Evolutionary conservation across 768 basidiomycete species (phyloP).

Genomic region (Calocera viscosa): DNA sequence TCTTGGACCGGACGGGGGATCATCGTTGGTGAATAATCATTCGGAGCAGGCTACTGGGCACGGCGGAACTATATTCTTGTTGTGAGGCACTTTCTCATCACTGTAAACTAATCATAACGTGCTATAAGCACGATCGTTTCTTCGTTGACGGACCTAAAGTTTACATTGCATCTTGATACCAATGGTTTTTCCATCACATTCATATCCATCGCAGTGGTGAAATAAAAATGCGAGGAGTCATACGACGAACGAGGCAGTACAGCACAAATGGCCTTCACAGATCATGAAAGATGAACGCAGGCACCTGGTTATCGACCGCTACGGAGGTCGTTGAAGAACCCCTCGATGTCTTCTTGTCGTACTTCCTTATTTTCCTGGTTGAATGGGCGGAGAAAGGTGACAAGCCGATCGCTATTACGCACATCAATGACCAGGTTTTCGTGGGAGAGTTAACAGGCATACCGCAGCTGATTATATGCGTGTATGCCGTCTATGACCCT

Average conservation of each 20-base stretch:
- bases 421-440: conserved; percentile 4
- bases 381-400: conserved; percentile 62
- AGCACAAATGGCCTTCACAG: neutral
- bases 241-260: no score
- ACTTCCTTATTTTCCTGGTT: conserved; percentile 66
- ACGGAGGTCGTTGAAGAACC: conserved; percentile 37
- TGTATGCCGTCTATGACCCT: conserved; percentile 71
- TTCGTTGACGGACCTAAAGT: no score
- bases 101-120: no score
- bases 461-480: conserved; percentile 78
- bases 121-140: no score
- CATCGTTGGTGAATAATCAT: neutral
- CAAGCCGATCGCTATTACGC: conserved; percentile 48
- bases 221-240: no score
- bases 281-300: neutral
- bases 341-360: conserved; percentile 53
- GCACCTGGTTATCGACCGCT: neutral
- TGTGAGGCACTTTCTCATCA: no score
- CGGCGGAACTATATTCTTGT: no score
- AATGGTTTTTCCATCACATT: no score
- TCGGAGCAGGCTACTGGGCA: neutral
- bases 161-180: no score
- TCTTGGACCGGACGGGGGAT: neutral
- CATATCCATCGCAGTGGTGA: no score
- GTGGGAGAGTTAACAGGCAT: neutral